Evolutionary conservation across 805 yeast genomes (phyloP).

Genomic region (Pichia paraexigua): DNA sequence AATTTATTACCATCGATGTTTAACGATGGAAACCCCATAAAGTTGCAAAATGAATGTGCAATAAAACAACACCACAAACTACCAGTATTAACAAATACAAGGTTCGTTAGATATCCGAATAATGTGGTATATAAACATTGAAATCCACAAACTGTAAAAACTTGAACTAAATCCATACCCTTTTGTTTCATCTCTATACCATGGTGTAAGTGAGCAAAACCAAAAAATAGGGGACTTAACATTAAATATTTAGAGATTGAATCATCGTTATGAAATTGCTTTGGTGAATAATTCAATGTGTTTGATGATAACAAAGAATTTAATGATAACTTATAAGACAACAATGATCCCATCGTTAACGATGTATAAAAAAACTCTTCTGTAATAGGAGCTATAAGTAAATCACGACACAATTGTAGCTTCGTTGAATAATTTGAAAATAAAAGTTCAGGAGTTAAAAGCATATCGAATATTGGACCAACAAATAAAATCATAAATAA

Average conservation of each 20-base stretch:
- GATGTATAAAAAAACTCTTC: slow-evolving; percentile 71
- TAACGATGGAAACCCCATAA: slow-evolving; percentile 54
- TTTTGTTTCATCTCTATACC: slow-evolving; percentile 39
- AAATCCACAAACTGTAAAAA: slow-evolving; percentile 33
- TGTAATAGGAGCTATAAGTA: slow-evolving; percentile 64
- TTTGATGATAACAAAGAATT: not conserved
- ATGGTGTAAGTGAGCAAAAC: slow-evolving; percentile 75
- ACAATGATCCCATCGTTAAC: slow-evolving; percentile 11
- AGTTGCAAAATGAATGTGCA: slow-evolving; percentile 63
- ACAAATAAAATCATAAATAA: slow-evolving; percentile 27
- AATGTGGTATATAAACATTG: slow-evolving; percentile 61
- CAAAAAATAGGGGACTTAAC: slow-evolving; percentile 58
- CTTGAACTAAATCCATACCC: slow-evolving; percentile 19
- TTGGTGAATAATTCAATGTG: slow-evolving; percentile 11
- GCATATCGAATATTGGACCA: slow-evolving; percentile 28
- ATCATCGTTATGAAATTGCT: not conserved
- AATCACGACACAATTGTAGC: slow-evolving; percentile 36
- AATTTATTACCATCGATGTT: slow-evolving; percentile 9
- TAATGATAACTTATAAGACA: slow-evolving; percentile 3
- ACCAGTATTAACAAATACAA: slow-evolving; percentile 42
- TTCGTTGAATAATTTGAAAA: not conserved
- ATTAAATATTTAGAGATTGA: slow-evolving; percentile 5
- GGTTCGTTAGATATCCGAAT: slow-evolving; percentile 63
- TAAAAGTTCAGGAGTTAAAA: not conserved
- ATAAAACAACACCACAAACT: slow-evolving; percentile 49